These are phyloP conservation scores for Camelina sativa DNA, from an alignment of 345 rosid genomes.

Conservation along the genomic window DNA sequence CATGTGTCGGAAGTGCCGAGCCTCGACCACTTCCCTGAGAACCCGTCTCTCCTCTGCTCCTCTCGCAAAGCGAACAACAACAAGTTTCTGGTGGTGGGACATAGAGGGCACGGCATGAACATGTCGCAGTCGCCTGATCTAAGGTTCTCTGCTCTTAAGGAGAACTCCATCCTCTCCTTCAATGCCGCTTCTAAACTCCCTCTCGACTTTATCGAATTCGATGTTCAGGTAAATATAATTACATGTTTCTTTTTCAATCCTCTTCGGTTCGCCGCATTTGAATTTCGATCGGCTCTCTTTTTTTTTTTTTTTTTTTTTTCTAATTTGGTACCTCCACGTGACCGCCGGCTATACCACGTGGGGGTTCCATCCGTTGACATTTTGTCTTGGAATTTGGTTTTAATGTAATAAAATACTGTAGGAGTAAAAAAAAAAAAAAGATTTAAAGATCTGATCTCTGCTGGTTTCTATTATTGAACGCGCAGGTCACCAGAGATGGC, in stretches of 20 bases:
- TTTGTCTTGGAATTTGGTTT: background rate
- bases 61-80: slow-evolving; percentile 25
- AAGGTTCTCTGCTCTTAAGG: slow-evolving; percentile 73
- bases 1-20: slow-evolving; percentile 77
- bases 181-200: slow-evolving; percentile 72
- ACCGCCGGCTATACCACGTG: slow-evolving; percentile 36
- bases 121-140: slow-evolving; percentile 57
- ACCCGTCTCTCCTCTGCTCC: slow-evolving; percentile 53
- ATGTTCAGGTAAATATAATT: slow-evolving; percentile 73
- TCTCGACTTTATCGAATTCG: slow-evolving; percentile 85
- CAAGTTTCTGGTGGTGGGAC: slow-evolving; percentile 83
- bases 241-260: too few species aligned
- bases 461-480: background rate
- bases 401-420: background rate
- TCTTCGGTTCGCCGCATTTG: slow-evolving; percentile 19
- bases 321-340: slow-evolving; percentile 25
- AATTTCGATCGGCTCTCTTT: background rate
- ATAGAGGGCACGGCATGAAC: slow-evolving; percentile 94
- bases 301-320: background rate
- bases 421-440: too few species aligned
- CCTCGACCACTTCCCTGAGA: slow-evolving; percentile 68
- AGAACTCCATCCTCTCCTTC: slow-evolving; percentile 81
- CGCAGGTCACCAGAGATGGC: slow-evolving; percentile 90
- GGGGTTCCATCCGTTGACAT: slow-evolving; percentile 14
- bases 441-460: background rate